Conservation (phyloP, 2,329 filamentous ascomycete genomes). For the Zarea fungicola region DNA sequence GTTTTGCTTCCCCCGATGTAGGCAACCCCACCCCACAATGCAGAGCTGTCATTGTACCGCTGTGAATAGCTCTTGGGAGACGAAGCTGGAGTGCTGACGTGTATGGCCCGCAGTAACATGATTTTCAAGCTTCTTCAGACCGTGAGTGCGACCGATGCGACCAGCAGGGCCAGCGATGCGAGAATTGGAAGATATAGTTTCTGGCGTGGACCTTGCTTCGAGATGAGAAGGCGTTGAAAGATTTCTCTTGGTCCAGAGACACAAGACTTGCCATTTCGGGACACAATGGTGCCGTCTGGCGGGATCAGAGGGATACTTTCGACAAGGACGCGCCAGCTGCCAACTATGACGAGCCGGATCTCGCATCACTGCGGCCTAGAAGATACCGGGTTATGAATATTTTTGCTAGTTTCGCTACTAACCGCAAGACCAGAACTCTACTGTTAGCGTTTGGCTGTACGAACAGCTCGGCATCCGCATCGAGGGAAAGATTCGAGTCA, state of each 20-base stretch:
- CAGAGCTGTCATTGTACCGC: neutral
- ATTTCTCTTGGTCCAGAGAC: no score
- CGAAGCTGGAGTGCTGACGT: conserved; percentile 18
- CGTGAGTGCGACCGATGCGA: conserved; percentile 26
- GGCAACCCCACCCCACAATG: conserved; percentile 17
- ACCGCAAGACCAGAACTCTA: conserved; percentile 55
- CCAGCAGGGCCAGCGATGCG: neutral
- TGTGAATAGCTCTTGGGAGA: neutral
- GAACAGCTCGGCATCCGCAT: conserved; percentile 93
- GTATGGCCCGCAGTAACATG: conserved; percentile 34
- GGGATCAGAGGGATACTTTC: no score
- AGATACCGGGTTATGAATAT: neutral
- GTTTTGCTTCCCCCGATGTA: conserved; percentile 55
- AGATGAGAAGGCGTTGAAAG: no score
- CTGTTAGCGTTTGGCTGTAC: conserved; percentile 92
- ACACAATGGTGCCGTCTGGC: no score
- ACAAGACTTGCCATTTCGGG: no score
- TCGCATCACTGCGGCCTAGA: neutral
- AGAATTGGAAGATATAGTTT: no score
- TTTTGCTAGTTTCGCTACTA: conserved; percentile 13
- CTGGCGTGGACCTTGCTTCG: no score
- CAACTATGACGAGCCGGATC: neutral
- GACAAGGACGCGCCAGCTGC: neutral
- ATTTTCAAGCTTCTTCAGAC: conserved; percentile 72
- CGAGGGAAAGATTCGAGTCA: conserved; percentile 89